Base-by-base conservation (phyloP, 345 rosid species). In the Microcos paniculata region DNA sequence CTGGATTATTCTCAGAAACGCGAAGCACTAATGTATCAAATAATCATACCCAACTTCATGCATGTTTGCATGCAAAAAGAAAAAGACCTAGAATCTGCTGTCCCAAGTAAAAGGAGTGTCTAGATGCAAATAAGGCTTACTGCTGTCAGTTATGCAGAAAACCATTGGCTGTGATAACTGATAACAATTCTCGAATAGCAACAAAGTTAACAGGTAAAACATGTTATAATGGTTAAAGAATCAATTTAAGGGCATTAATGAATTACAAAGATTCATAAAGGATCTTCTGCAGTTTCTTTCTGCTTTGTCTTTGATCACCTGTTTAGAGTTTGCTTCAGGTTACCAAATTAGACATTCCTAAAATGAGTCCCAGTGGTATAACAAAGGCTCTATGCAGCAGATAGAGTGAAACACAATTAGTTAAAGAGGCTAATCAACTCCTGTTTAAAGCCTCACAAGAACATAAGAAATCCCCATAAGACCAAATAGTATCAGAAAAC, bases 71-170 rank as follows among this genome's bases (percentile, higher is more conserved):
- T 16, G 40, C 23, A 56, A 56, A 56, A 56, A 24, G 6, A 11
- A 67, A 56, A 46, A 9, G 13, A 43, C 28, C 21, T 13, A 10
- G 72, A 68, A 48, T 24, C 13, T 68, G 26, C 18, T 68, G 40
- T 48, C 42, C 42, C 40, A 18, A 68, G 58, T 16, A 28, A 68
- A 46, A 68, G 6, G 23, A 24, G 72, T 48, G 72, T 10, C 57
- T 68, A 28, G 57, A 28, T 30, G 57, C 72, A 68, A 68, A 68
- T 28, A 28, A 48, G 72, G 40, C 57, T 48, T 56, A 49, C 10
- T 28, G 18, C 9, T 10, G 16, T 3, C 42, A 69, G 43, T 49
- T 30, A 48, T 24, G 19, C 45, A 70, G 30, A 21, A 70, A 51
- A 3, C 15, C 61, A 52, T 19, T 31, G 45, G 19, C 46, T 48